phyloP scores from a whole-genome alignment of 768 basidiomycete genomes.

The Suillus decipiens region DNA sequence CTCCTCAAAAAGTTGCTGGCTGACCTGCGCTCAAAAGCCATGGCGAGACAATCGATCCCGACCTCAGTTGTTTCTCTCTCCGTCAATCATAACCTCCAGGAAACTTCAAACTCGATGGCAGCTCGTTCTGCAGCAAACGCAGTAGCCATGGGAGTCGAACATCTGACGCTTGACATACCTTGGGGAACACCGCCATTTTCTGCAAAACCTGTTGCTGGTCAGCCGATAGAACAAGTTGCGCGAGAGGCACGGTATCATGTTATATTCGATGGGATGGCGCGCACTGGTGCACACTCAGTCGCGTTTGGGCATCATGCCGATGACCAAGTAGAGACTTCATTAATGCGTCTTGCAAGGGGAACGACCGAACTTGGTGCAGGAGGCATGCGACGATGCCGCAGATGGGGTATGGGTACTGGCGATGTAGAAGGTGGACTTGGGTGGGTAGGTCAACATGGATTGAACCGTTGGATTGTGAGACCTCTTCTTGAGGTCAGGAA shows the following conservation, averaged over 20 bases:
- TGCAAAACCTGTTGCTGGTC: slow-evolving; percentile 37
- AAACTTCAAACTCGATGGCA: slow-evolving; percentile 58
- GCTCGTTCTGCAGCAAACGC: slow-evolving; percentile 46
- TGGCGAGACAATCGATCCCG: slow-evolving; percentile 19
- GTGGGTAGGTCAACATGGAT: slow-evolving; percentile 54
- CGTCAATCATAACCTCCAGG: slow-evolving; percentile 72
- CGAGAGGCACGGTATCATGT: slow-evolving; percentile 59
- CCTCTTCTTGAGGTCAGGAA: slow-evolving; percentile 71
- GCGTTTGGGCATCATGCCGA: slow-evolving; percentile 80
- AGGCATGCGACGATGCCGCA: slow-evolving; percentile 66
- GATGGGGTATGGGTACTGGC: slow-evolving; percentile 77
- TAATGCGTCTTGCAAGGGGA: slow-evolving; percentile 67
- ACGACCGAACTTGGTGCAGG: slow-evolving; percentile 57
- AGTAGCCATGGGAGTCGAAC: slow-evolving; percentile 41
- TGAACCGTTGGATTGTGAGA: slow-evolving; percentile 69
- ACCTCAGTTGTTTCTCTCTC: slow-evolving; percentile 54
- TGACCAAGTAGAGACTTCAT: slow-evolving; percentile 80
- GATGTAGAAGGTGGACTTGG: slow-evolving; percentile 33
- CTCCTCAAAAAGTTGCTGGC: slow-evolving; percentile 52
- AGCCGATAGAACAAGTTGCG: slow-evolving; percentile 55
- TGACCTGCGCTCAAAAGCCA: slow-evolving; percentile 17
- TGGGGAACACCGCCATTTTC: slow-evolving; percentile 64
- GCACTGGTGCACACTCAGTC: slow-evolving; percentile 40
- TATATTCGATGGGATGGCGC: slow-evolving; percentile 50
- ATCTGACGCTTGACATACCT: slow-evolving; percentile 47